These are phyloP conservation scores for Neonectria ditissima DNA, from an alignment of 2,329 filamentous ascomycete genomes.

Conservation along the genomic window DNA sequence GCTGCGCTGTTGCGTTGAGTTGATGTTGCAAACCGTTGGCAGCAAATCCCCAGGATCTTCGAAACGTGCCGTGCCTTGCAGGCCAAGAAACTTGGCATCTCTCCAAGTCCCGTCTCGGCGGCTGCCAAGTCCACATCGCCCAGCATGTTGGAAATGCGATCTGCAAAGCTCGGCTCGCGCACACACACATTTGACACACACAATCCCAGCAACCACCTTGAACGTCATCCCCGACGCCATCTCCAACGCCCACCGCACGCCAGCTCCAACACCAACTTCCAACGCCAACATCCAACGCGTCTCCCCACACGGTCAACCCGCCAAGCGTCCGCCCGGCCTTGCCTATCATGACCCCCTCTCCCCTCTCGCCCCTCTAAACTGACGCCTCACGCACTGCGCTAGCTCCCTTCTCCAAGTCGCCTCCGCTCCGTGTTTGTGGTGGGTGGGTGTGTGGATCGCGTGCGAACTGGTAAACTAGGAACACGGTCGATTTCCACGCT, in stretches of 20 bases:
- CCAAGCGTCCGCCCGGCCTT: conserved; percentile 4
- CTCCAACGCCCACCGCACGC: not conserved
- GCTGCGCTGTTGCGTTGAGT: not conserved
- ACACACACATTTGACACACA: not conserved
- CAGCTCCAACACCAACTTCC: not conserved
- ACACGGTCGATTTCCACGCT: conserved; percentile 22
- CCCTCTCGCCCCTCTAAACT: not conserved
- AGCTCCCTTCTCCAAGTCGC: not conserved
- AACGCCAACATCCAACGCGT: too few species aligned
- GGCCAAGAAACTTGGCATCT: conserved; percentile 40
- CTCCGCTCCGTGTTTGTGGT: not conserved
- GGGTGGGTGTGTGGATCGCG: not conserved
- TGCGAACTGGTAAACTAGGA: not conserved
- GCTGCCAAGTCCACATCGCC: conserved; percentile 31
- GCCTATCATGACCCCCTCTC: not conserved
- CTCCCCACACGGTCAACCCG: conserved; percentile 1
- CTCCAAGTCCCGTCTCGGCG: conserved; percentile 36
- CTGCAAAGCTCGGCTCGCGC: conserved; percentile 1
- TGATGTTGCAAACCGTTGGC: conserved; percentile 2
- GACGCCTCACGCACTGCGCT: not conserved
- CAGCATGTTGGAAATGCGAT: conserved; percentile 1
- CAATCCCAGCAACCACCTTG: not conserved
- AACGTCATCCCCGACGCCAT: not conserved
- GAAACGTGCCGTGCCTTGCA: conserved; percentile 28
- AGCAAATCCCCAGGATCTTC: not conserved